Evolutionary conservation across 352 stramenopile genomes (phyloP).

Genomic region (Elongisporangium prolatum): DNA sequence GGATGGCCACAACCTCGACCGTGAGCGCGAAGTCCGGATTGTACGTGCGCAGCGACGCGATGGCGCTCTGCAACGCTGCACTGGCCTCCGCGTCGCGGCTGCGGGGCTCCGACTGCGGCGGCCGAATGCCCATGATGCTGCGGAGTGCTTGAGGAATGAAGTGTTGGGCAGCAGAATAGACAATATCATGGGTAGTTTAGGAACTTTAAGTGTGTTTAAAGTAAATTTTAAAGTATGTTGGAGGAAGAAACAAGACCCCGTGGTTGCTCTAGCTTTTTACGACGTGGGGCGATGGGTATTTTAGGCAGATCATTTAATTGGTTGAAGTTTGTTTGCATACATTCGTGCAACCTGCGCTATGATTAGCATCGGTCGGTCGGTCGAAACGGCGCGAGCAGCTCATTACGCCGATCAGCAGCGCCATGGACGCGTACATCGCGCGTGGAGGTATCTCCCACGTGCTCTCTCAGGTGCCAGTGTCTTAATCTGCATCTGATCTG

Average conservation of each 20-base stretch:
- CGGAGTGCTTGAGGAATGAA: neutral
- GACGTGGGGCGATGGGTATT: neutral
- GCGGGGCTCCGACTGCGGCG: neutral
- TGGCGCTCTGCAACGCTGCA: slow-evolving; percentile 19
- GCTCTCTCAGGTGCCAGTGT: slow-evolving; percentile 45
- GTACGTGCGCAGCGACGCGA: slow-evolving; percentile 54
- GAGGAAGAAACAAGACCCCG: neutral
- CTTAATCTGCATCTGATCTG: neutral
- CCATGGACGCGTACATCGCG: slow-evolving; percentile 73
- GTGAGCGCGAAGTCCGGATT: slow-evolving; percentile 83
- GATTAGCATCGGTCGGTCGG: neutral
- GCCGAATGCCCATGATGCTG: neutral
- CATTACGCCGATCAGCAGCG: neutral
- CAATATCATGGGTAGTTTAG: neutral
- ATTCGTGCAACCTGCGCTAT: neutral
- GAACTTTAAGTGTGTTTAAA: neutral
- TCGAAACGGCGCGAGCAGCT: neutral
- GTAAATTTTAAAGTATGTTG: no score
- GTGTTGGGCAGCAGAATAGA: neutral
- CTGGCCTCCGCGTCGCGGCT: slow-evolving; percentile 5
- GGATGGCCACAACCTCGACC: slow-evolving; percentile 73
- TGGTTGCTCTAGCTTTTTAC: neutral
- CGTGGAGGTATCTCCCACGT: slow-evolving; percentile 76
- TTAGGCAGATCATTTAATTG: neutral
- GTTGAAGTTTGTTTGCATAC: neutral